Base-by-base conservation (phyloP, 345 rosid genomes). In the Brassica incana region DNA sequence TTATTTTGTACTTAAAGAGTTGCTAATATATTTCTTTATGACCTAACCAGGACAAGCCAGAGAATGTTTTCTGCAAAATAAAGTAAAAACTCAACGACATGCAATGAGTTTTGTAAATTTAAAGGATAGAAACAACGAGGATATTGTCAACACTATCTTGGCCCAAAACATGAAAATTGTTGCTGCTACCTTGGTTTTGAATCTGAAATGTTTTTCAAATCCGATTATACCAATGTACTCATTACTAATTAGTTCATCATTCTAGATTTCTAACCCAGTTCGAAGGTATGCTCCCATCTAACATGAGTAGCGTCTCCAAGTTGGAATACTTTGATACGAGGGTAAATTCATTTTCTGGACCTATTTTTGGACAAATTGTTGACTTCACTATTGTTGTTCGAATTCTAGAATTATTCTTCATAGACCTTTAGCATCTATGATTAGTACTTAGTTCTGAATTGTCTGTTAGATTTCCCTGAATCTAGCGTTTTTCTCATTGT, bases 21-120 rank as follows among this genome's bases (percentile, higher is more conserved):
- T 60, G n/a, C 32, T 60, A 60, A 60, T 60, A 30, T 60, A 12
- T 32, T 60, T 75, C 20, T 9, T 67, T 11, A 59, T 48, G 32
- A 64, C 33, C 36, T 18, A 50, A 65, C 40, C 36, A 74, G 71
- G 63, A 65, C 6, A 20, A 15, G 14, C 32, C 0, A 14, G 4
- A 16, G 9, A 32, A 18, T 74, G 78, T 35, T 50, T 6, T 52
- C 0, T 3, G 2, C 1, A 12, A 20, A 4, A 35, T 2, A 0
- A 18, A 65, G 78, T 75, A 66, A n/a, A 0, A 35, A 23, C 54
- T 4, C 5, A 8, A 0, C 0, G 6, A 54, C 65, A 23, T 75
- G 72, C 40, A 35, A 66, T 35, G 66, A 75, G 7, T 66, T 54
- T 36, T 75, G 78, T 25, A 68, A 1, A 58, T 12, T 11, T 27